phyloP scores from a whole-genome alignment of 2,329 filamentous ascomycete genomes.

The Trichophaea hybrida region DNA sequence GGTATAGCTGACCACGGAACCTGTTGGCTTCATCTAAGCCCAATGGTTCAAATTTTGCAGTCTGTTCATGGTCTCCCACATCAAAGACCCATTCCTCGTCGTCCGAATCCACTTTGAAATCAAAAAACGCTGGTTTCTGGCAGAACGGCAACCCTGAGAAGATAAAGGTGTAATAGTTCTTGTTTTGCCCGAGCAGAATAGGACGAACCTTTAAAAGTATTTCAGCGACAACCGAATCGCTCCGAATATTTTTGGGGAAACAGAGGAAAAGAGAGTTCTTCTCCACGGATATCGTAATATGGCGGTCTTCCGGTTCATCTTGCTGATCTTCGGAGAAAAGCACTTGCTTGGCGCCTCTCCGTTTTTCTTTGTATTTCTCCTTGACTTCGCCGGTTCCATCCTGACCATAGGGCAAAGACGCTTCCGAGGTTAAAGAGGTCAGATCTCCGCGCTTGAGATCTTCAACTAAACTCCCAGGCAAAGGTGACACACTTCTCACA shows the following conservation, averaged over 20 bases:
- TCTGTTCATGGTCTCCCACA: background rate
- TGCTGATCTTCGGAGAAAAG: background rate
- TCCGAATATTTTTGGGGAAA: conserved; percentile 13
- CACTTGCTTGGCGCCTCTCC: background rate
- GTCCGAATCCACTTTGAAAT: conserved; percentile 10
- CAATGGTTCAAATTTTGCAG: background rate
- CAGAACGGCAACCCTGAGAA: conserved; percentile 19
- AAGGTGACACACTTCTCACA: background rate
- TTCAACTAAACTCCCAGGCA: background rate
- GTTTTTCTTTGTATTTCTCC: background rate
- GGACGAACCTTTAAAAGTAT: conserved; percentile 15
- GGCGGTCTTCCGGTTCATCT: background rate
- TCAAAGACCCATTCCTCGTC: conserved; percentile 4
- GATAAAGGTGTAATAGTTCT: conserved; percentile 18
- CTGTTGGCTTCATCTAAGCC: background rate
- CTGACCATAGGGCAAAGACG: background rate
- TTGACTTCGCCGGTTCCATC: background rate
- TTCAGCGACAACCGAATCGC: conserved; percentile 15
- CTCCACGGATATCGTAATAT: conserved; percentile 12
- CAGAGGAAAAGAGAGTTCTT: conserved; percentile 12
- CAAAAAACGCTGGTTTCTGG: conserved; percentile 13
- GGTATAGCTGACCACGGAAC: background rate
- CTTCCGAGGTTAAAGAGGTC: background rate
- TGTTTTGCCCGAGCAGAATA: conserved; percentile 9
- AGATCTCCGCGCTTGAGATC: background rate